phyloP scores from a whole-genome alignment of 2,329 filamentous ascomycete species.

The Pleurostoma richardsiae region DNA sequence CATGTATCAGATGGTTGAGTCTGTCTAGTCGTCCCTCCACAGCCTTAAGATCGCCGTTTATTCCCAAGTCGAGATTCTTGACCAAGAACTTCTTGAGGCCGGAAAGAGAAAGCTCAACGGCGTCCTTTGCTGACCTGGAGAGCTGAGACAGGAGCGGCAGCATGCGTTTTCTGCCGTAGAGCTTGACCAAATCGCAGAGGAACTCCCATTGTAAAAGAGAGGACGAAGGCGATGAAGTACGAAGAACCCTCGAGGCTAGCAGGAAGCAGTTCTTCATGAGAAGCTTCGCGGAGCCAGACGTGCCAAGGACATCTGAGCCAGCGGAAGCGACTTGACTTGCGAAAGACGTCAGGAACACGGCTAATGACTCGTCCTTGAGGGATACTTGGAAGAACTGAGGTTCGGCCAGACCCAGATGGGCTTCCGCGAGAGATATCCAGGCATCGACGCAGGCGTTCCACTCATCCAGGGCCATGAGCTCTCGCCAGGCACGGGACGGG shows the following conservation, averaged over 20 bases:
- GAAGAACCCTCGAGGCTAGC: slow-evolving; percentile 54
- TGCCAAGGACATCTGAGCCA: slow-evolving; percentile 25
- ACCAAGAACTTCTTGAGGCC: slow-evolving; percentile 58
- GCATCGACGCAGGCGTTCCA: slow-evolving; percentile 75
- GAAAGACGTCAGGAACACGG: slow-evolving; percentile 63
- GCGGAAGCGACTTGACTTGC: slow-evolving; percentile 47
- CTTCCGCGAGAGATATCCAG: slow-evolving; percentile 65
- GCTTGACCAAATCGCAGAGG: slow-evolving; percentile 61
- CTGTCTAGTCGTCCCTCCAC: slow-evolving; percentile 50
- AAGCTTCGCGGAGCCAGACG: slow-evolving; percentile 25
- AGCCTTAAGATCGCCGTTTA: slow-evolving; percentile 47
- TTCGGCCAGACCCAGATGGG: slow-evolving; percentile 56
- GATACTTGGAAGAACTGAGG: slow-evolving; percentile 48
- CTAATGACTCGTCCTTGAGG: slow-evolving; percentile 52
- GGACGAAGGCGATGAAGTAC: slow-evolving; percentile 32
- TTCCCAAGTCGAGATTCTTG: slow-evolving; percentile 55
- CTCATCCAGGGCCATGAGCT: slow-evolving; percentile 61
- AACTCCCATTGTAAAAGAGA: slow-evolving; percentile 60
- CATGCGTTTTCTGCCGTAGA: slow-evolving; percentile 60
- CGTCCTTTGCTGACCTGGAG: slow-evolving; percentile 44
- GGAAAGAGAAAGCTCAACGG: slow-evolving; percentile 51
- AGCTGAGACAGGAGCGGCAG: slow-evolving; percentile 42
- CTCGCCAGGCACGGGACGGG: slow-evolving; percentile 63
- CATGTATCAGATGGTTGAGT: slow-evolving; percentile 60
- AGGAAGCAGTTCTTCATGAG: slow-evolving; percentile 63